Conservation (phyloP, 1,139 yeast species). For the Debaryomycetaceae sp. region DNA sequence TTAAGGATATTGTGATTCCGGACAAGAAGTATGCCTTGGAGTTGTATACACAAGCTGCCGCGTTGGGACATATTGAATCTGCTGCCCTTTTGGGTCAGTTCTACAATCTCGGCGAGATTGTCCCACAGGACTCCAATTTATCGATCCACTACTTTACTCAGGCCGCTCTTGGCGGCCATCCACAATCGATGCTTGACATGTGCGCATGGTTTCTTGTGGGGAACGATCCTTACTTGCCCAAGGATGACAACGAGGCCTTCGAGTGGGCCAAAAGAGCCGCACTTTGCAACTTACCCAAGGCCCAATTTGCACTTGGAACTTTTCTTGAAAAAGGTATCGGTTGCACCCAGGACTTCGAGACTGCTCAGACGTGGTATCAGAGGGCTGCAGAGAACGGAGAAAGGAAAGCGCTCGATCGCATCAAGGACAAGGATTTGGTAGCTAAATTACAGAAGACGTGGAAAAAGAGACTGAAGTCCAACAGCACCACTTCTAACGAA, state of each 20-base stretch:
- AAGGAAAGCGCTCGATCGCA: constrained; percentile 51
- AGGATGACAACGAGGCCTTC: constrained; percentile 82
- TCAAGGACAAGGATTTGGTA: constrained; percentile 31
- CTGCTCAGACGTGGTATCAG: constrained; percentile 72
- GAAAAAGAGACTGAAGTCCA: constrained; percentile 19
- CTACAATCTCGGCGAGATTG: constrained; percentile 78
- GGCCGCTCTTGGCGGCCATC: constrained; percentile 86
- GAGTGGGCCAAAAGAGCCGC: constrained; percentile 95
- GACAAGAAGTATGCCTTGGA: constrained; percentile 85
- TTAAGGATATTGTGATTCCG: constrained; percentile 78
- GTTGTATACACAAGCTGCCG: constrained; percentile 84
- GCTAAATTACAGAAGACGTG: constrained; percentile 27
- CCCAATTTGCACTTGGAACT: constrained; percentile 83
- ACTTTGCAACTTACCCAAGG: constrained; percentile 66
- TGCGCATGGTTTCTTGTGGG: constrained; percentile 98
- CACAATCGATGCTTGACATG: constrained; percentile 86
- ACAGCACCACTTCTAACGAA: background rate
- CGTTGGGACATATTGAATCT: constrained; percentile 78
- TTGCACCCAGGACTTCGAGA: constrained; percentile 53
- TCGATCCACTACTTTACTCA: constrained; percentile 91
- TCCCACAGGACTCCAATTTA: constrained; percentile 78
- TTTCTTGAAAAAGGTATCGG: constrained; percentile 89
- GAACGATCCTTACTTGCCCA: constrained; percentile 73
- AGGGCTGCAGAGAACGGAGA: constrained; percentile 75
- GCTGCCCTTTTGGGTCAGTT: constrained; percentile 77